Conservation (phyloP, 1,284 basidiomycete genomes). For the Chalciporus sp. region DNA sequence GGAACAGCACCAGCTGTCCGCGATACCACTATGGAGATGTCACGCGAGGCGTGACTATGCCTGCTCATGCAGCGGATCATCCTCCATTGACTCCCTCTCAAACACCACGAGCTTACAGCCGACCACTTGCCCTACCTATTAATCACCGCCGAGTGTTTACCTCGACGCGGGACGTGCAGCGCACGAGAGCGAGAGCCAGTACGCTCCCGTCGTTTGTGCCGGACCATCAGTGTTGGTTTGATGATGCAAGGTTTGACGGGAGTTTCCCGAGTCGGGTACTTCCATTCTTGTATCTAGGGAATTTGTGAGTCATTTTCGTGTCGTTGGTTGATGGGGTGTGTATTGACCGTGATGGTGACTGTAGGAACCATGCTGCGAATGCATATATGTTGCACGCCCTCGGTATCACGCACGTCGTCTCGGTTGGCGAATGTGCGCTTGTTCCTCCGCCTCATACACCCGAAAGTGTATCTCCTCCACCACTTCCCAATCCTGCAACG, state of each 20-base stretch:
- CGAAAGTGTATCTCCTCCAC: conserved; percentile 9
- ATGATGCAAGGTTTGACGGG: conserved; percentile 90
- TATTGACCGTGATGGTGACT: conserved; percentile 1
- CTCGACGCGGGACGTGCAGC: conserved; percentile 18
- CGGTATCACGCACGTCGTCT: conserved; percentile 98
- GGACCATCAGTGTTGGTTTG: conserved; percentile 89
- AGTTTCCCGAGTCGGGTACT: conserved; percentile 94
- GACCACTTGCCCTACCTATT: conserved; percentile 25
- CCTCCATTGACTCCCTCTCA: conserved; percentile 31
- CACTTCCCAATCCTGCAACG: conserved; percentile 15
- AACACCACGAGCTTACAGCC: conserved; percentile 17
- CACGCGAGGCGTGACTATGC: conserved; percentile 17
- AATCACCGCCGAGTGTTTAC: conserved; percentile 18
- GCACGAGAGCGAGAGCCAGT: conserved; percentile 62
- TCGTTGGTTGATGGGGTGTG: conserved; percentile 2
- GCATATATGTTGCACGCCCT: conserved; percentile 94
- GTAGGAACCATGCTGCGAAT: conserved; percentile 89
- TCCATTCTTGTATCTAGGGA: conserved; percentile 94
- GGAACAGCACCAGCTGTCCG: conserved; percentile 24
- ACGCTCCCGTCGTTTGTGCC: conserved; percentile 66
- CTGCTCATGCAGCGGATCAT: conserved; percentile 17
- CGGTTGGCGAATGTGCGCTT: conserved; percentile 92
- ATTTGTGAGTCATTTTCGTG: conserved; percentile 63
- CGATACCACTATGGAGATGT: conserved; percentile 31
- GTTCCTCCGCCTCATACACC: conserved; percentile 58